phyloP scores from a whole-genome alignment of 1,139 yeast genomes.

The Hemisphaericaspora lyxosophila region DNA sequence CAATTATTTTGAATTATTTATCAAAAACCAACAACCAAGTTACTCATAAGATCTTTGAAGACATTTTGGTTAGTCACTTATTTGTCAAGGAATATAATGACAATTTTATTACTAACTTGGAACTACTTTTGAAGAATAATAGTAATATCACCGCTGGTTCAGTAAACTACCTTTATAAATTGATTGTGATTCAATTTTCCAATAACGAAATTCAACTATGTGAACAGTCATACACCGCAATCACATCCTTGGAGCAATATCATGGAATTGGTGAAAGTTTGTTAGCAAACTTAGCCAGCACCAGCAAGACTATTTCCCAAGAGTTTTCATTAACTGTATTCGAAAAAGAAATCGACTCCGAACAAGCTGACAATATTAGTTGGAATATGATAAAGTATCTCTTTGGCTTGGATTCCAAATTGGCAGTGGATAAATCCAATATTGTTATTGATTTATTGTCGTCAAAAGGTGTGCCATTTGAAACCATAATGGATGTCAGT shows the following conservation, averaged over 20 bases:
- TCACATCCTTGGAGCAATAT: conserved; percentile 28
- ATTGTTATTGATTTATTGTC: conserved; percentile 21
- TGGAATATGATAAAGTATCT: conserved; percentile 49
- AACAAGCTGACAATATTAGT: conserved; percentile 19
- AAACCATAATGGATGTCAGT: conserved; percentile 25
- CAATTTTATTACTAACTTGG: conserved; percentile 21
- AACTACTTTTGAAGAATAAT: conserved; percentile 17
- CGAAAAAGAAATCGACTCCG: conserved; percentile 25
- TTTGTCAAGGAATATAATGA: conserved; percentile 19
- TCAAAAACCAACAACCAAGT: conserved; percentile 1
- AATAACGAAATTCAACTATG: conserved; percentile 31
- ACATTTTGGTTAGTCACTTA: conserved; percentile 17
- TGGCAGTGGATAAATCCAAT: conserved; percentile 43
- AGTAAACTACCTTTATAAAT: conserved; percentile 24
- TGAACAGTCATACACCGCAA: conserved; percentile 43
- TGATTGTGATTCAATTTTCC: conserved; percentile 26
- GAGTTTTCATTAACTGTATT: conserved; percentile 42
- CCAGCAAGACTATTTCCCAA: conserved; percentile 50
- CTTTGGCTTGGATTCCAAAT: conserved; percentile 50
- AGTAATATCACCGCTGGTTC: conserved; percentile 14
- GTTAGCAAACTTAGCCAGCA: conserved; percentile 35
- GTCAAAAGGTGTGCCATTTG: conserved; percentile 9
- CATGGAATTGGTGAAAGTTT: conserved; percentile 38
- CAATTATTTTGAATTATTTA: conserved; percentile 13
- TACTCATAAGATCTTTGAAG: conserved; percentile 6